These are phyloP conservation scores for Nothophoma quercina DNA, from an alignment of 2,329 filamentous ascomycete genomes.

Conservation along the genomic window DNA sequence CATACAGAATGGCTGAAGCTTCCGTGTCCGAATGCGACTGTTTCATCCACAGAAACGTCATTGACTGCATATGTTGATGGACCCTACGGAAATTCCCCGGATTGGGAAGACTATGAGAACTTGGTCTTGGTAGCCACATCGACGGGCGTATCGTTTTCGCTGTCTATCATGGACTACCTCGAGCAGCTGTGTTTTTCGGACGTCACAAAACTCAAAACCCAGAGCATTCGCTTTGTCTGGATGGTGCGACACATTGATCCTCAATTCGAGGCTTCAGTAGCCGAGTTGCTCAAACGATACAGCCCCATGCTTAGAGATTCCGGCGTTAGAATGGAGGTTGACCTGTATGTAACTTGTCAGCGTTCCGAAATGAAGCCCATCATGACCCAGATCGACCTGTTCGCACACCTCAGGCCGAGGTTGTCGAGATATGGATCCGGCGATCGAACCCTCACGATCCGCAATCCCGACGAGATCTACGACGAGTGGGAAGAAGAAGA, in stretches of 20 bases:
- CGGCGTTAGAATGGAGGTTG: conserved; percentile 22
- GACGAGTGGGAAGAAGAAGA: conserved; percentile 31
- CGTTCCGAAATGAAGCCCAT: conserved; percentile 7
- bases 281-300: conserved; percentile 23
- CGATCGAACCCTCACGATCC: conserved; percentile 23
- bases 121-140: conserved; percentile 33
- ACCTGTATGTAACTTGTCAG: conserved; percentile 32
- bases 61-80: conserved; percentile 39
- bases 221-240: conserved; percentile 33
- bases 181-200: conserved; percentile 28
- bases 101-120: conserved; percentile 35
- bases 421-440: conserved; percentile 6
- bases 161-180: conserved; percentile 37
- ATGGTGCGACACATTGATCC: conserved; percentile 33
- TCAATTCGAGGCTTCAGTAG: conserved; percentile 32
- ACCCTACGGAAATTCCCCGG: conserved; percentile 32
- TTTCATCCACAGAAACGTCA: conserved; percentile 14
- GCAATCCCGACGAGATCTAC: conserved; percentile 33
- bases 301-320: conserved; percentile 23
- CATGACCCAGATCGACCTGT: conserved; percentile 26
- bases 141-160: conserved; percentile 35
- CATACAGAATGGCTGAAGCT: conserved; percentile 33
- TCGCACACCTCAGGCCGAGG: conserved; percentile 32
- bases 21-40: conserved; percentile 38
- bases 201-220: conserved; percentile 7